Evolutionary conservation across 176 grass and related monocot genomes (phyloP).

Genomic region (Oryza longistaminata): DNA sequence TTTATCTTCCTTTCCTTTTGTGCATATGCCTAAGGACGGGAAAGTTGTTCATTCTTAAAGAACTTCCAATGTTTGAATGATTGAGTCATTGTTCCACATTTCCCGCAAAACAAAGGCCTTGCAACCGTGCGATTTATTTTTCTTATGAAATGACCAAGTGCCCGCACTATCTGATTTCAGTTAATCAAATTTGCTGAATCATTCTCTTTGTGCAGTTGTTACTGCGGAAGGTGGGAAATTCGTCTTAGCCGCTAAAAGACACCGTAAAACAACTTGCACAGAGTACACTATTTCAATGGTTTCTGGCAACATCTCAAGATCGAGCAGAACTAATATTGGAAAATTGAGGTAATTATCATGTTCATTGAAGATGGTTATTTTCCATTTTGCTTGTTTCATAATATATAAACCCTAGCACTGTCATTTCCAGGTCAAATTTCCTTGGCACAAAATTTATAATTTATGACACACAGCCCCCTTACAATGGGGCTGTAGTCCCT

Average conservation of each 20-base stretch:
- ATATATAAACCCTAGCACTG: neutral
- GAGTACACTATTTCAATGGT: conserved; percentile 96
- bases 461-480: conserved; percentile 78
- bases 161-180: neutral
- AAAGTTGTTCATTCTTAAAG: neutral
- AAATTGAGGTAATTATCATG: conserved; percentile 73
- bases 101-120: neutral
- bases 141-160: conserved; percentile 8
- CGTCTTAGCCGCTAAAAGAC: conserved; percentile 81
- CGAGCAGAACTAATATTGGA: conserved; percentile 84
- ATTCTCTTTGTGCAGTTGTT: conserved; percentile 52
- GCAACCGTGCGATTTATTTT: neutral
- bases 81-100: conserved; percentile 1
- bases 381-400: neutral
- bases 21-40: neutral
- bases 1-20: neutral
- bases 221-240: conserved; percentile 88
- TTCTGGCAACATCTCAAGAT: conserved; percentile 74
- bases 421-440: conserved; percentile 84
- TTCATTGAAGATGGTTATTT: neutral
- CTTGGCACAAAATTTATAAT: conserved; percentile 95
- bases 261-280: conserved; percentile 77
- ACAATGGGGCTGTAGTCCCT: conserved; percentile 53
- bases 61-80: neutral
- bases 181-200: neutral